Evolutionary conservation across 257 asterid species (phyloP).

Genomic region (Plantago major): DNA sequence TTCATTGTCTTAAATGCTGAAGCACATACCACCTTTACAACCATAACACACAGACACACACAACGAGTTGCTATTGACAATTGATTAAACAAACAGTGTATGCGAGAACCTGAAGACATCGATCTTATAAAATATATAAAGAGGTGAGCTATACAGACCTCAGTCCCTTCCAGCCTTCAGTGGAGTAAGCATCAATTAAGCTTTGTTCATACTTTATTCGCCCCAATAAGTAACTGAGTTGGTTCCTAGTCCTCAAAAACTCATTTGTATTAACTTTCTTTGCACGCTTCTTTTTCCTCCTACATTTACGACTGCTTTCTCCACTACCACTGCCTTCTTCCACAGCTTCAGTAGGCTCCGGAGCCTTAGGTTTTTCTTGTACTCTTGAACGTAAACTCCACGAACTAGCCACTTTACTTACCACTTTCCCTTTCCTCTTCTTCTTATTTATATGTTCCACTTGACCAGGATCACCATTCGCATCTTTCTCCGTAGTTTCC

Average conservation of each 20-base stretch:
- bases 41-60: not conserved
- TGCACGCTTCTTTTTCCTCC: slow-evolving; percentile 44
- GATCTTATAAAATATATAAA: slow-evolving; percentile 4
- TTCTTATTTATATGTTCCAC: slow-evolving; percentile 25
- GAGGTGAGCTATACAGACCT: slow-evolving; percentile 44
- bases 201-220: slow-evolving; percentile 79
- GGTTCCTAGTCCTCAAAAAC: slow-evolving; percentile 61
- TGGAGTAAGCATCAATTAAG: slow-evolving; percentile 90
- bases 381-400: slow-evolving; percentile 61
- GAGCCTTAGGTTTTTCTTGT: slow-evolving; percentile 35
- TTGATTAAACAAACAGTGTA: slow-evolving; percentile 5
- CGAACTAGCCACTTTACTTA: slow-evolving; percentile 36
- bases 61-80: slow-evolving; percentile 1
- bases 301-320: slow-evolving; percentile 47
- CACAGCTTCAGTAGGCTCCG: slow-evolving; percentile 11
- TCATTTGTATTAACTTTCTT: slow-evolving; percentile 47
- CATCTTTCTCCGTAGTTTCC: slow-evolving; percentile 25
- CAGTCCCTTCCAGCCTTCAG: slow-evolving; percentile 99
- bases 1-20: not conserved
- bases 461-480: slow-evolving; percentile 24
- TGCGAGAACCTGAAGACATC: slow-evolving; percentile 8
- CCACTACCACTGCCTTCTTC: slow-evolving; percentile 35
- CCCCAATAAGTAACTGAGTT: slow-evolving; percentile 68
- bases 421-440: slow-evolving; percentile 32
- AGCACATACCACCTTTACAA: slow-evolving; percentile 12